Evolutionary conservation across 257 asterid genomes (phyloP).

Genomic region (Plectranthus barbatus): DNA sequence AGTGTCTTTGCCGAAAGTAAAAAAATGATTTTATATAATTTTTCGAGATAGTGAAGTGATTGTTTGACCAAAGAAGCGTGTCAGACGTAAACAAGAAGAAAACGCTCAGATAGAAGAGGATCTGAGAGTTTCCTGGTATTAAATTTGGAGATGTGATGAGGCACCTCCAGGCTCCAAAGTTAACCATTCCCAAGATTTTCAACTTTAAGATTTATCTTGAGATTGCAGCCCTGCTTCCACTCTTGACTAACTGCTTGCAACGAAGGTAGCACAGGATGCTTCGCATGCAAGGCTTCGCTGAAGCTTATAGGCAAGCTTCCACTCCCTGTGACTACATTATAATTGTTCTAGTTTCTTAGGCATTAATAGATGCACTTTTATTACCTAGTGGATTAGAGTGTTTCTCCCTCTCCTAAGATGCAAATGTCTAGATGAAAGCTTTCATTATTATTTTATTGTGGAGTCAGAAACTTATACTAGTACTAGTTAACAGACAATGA

Average conservation of each 20-base stretch:
- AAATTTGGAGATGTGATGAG: constrained; percentile 74
- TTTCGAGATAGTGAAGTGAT: not conserved
- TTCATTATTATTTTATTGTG: not conserved
- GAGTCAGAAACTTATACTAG: no score
- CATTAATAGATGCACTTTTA: not conserved
- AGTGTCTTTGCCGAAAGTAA: not conserved
- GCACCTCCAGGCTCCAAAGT: constrained; percentile 87
- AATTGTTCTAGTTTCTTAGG: constrained; percentile 4
- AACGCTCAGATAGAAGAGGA: constrained; percentile 30
- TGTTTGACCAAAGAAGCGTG: not conserved
- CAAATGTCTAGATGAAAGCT: not conserved
- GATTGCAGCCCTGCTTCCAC: not conserved
- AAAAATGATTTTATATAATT: no score
- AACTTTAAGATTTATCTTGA: not conserved
- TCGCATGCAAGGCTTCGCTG: constrained; percentile 84
- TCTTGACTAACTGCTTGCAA: constrained; percentile 23
- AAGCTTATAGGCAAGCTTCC: constrained; percentile 75
- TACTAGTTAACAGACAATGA: not conserved
- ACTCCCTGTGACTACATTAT: constrained; percentile 24
- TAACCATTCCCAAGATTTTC: constrained; percentile 75
- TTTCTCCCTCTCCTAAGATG: no score
- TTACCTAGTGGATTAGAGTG: not conserved
- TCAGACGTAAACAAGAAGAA: constrained; percentile 55
- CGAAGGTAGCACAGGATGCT: constrained; percentile 50
- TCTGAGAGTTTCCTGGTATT: constrained; percentile 46